Percentiles rank a stretch among this genome's conserved stretches.
Evolutionary conservation across 768 basidiomycete species (phyloP).

Genomic region (Rhizopogon vesiculosus): DNA sequence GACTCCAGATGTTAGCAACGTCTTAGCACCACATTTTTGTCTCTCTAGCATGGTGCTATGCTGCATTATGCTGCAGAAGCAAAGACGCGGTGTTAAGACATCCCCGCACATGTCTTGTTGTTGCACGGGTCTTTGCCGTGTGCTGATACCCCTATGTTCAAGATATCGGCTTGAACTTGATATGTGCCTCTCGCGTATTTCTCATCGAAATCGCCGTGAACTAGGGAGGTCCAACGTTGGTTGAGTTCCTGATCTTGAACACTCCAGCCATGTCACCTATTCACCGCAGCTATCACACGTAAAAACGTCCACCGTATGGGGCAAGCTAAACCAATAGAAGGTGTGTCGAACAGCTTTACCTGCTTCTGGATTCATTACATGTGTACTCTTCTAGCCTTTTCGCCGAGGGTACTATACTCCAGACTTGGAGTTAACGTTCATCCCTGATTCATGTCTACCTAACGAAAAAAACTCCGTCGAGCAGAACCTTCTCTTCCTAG

Average conservation of each 20-base stretch:
- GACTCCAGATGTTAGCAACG: too few species aligned
- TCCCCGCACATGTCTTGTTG: too few species aligned
- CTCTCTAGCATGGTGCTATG: too few species aligned
- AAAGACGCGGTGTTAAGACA: too few species aligned
- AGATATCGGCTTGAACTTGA: conserved; percentile 39
- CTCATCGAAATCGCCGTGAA: conserved; percentile 76
- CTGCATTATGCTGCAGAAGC: too few species aligned
- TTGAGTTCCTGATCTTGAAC: not conserved
- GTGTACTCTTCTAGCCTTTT: conserved; percentile 63
- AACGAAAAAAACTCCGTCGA: conserved; percentile 59
- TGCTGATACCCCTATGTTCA: too few species aligned
- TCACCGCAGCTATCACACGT: conserved; percentile 71
- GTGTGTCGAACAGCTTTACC: conserved; percentile 24
- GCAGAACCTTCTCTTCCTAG: conserved; percentile 65
- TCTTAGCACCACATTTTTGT: too few species aligned
- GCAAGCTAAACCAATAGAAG: conserved; percentile 63
- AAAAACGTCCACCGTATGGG: conserved; percentile 74
- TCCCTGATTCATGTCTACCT: too few species aligned
- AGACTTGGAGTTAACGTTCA: too few species aligned
- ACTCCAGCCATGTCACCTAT: too few species aligned
- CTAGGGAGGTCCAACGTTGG: conserved; percentile 68
- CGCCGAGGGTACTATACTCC: not conserved
- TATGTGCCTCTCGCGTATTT: conserved; percentile 65
- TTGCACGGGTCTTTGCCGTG: too few species aligned
- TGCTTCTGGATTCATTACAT: conserved; percentile 2